Evolutionary conservation across 257 asterid genomes (phyloP).

Genomic region (Solanum lycopersicoides): DNA sequence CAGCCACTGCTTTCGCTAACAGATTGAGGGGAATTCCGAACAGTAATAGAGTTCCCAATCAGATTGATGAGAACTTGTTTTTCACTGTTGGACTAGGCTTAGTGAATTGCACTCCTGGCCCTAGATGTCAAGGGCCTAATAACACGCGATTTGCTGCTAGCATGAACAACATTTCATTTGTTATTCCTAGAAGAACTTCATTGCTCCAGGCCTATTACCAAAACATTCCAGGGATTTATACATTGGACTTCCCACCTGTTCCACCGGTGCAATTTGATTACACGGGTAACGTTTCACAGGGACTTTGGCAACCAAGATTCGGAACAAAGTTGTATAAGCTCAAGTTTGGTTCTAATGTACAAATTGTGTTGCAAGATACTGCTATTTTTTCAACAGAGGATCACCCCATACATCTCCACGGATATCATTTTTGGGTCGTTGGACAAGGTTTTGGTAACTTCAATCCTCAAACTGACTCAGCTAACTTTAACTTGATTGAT

Average conservation of each 20-base stretch:
- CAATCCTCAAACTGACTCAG: slow-evolving; percentile 29
- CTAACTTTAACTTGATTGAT: slow-evolving; percentile 42
- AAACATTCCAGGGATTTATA: slow-evolving; percentile 33
- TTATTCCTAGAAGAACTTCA: slow-evolving; percentile 32
- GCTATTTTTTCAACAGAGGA: slow-evolving; percentile 53
- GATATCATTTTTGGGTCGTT: slow-evolving; percentile 49
- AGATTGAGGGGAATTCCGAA: slow-evolving; percentile 24
- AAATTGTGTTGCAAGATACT: slow-evolving; percentile 55
- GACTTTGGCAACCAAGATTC: slow-evolving; percentile 31
- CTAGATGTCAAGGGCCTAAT: slow-evolving; percentile 62
- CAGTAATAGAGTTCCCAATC: slow-evolving; percentile 21
- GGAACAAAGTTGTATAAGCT: slow-evolving; percentile 42
- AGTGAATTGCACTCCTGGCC: slow-evolving; percentile 41
- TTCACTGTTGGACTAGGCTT: slow-evolving; percentile 51
- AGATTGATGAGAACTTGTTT: slow-evolving; percentile 30
- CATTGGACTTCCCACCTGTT: slow-evolving; percentile 43
- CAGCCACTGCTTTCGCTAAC: slow-evolving; percentile 28
- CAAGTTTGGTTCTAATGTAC: slow-evolving; percentile 43
- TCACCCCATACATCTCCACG: slow-evolving; percentile 70
- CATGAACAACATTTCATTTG: slow-evolving; percentile 46
- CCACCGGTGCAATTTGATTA: slow-evolving; percentile 50
- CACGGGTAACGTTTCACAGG: slow-evolving; percentile 47
- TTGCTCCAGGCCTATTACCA: slow-evolving; percentile 48
- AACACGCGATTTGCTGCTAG: slow-evolving; percentile 51
- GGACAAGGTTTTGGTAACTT: slow-evolving; percentile 60